Base-by-base conservation (phyloP, 129 eudicot species). In the Logfia minima region DNA sequence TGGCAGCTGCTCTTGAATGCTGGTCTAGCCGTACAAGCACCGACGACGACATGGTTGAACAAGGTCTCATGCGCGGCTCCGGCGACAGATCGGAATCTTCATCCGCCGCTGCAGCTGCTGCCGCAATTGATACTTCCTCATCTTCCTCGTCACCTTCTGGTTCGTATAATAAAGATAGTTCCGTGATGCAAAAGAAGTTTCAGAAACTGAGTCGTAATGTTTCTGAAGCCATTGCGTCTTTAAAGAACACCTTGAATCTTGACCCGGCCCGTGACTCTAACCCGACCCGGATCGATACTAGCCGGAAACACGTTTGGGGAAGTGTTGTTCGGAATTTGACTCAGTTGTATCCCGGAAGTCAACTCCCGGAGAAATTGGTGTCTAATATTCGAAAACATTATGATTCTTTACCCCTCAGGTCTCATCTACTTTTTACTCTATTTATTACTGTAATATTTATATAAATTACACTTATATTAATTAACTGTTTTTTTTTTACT, bases 301-400 rank as follows among this genome's bases (percentile, higher is more conserved):
- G 88, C 70, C 82, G 96, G 81, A 89, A 85, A 58, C 85, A 84
- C 6, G 92, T 92, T 2, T 95, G 99, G 99, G 96, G 92, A 5
- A 82, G 96, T 23, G 96, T 95, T 37, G 95, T 95, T 2, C 79
- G 99, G 74, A 92, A 89, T 76, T 89, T 95, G 87, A 95, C 99
- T 55, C 99, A 92, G 91, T 87, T 95, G 45, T 95, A 95, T 75
- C 99, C 99, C 17, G 99, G 99, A 66, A 95, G 99, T 72, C 99
- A 95, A 78, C 91, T 95, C 21, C 99, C 99, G 0, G 99, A 95
- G 82, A 95, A 92, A 81, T 85, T 95, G 19, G 99, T 95, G 24
- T 91, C 99, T 26, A 95, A 92, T 74, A 86, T 95, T 29, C 86
- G 99, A 41, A 95, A 92, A 80, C 99, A 95, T 83, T 95, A 89